Conservation (phyloP, 805 yeast species). For the Ogataea henricii region DNA sequence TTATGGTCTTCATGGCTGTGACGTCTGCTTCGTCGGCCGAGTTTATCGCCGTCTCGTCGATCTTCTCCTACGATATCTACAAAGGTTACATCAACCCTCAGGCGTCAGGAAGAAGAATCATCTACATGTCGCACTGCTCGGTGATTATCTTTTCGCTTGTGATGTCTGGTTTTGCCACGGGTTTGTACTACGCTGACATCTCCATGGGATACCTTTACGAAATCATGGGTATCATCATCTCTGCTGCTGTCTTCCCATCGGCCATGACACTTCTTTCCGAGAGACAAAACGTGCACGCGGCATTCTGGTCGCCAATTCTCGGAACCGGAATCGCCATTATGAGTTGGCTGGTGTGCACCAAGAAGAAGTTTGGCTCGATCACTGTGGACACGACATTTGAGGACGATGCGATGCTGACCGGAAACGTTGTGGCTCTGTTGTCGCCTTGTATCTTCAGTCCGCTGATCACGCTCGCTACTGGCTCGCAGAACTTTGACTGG, state of each 20-base stretch:
- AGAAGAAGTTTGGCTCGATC: conserved; percentile 42
- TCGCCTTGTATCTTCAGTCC: conserved; percentile 72
- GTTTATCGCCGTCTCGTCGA: conserved; percentile 82
- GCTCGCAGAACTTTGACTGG: conserved; percentile 78
- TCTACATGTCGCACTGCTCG: conserved; percentile 64
- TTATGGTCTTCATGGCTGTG: conserved; percentile 87
- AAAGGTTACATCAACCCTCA: conserved; percentile 76
- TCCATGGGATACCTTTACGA: conserved; percentile 87
- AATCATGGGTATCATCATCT: conserved; percentile 86
- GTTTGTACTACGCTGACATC: conserved; percentile 77
- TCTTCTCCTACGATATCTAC: conserved; percentile 84
- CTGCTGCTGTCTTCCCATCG: conserved; percentile 83
- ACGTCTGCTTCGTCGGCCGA: conserved; percentile 93
- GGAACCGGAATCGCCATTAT: conserved; percentile 75
- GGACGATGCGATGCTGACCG: conserved; percentile 87
- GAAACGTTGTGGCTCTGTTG: conserved; percentile 79
- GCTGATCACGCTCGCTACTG: conserved; percentile 60
- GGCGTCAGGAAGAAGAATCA: conserved; percentile 74
- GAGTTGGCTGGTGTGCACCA: conserved; percentile 62
- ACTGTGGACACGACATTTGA: conserved; percentile 63
- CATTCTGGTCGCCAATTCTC: conserved; percentile 71
- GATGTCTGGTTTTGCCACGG: conserved; percentile 84
- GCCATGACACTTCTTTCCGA: conserved; percentile 64
- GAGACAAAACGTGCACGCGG: conserved; percentile 69
- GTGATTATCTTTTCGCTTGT: conserved; percentile 58